Conservation (phyloP, 176 grass and related monocot species). For the Carex littledalei region DNA sequence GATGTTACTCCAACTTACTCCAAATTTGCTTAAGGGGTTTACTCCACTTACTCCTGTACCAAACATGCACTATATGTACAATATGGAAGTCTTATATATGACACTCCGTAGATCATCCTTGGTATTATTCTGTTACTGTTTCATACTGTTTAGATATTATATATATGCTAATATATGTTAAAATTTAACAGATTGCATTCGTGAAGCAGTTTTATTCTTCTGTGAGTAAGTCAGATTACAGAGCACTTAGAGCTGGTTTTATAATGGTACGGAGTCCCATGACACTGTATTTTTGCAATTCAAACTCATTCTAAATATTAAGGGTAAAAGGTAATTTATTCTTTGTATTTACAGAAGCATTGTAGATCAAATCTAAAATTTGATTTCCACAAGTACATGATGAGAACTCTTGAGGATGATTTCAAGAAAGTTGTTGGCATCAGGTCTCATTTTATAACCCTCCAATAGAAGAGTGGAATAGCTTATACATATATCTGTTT, state of each 20-base stretch:
- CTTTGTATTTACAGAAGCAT: conserved; percentile 41
- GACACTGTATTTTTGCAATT: conserved; percentile 7
- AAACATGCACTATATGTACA: too few species aligned
- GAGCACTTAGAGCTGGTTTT: conserved; percentile 73
- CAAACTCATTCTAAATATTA: conserved; percentile 3
- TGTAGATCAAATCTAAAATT: conserved; percentile 14
- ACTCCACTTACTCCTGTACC: too few species aligned
- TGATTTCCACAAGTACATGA: conserved; percentile 75
- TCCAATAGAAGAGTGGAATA: conserved; percentile 22
- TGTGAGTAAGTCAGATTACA: conserved; percentile 84
- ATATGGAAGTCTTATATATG: too few species aligned
- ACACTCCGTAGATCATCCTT: background rate
- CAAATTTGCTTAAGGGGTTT: too few species aligned
- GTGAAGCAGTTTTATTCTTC: conserved; percentile 76
- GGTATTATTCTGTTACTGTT: background rate
- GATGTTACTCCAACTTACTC: too few species aligned
- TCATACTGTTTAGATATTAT: background rate
- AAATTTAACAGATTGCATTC: conserved; percentile 62
- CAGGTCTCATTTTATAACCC: conserved; percentile 45
- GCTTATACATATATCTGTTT: background rate
- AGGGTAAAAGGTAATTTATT: conserved; percentile 9
- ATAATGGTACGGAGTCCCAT: conserved; percentile 41
- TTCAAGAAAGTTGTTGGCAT: conserved; percentile 88
- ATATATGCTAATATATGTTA: background rate
- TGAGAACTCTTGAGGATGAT: conserved; percentile 63